Evolutionary conservation across 2,329 filamentous ascomycete genomes (phyloP), one percentile per base, ranked within the genome.

Genomic region (Teratosphaeria destructans): DNA sequence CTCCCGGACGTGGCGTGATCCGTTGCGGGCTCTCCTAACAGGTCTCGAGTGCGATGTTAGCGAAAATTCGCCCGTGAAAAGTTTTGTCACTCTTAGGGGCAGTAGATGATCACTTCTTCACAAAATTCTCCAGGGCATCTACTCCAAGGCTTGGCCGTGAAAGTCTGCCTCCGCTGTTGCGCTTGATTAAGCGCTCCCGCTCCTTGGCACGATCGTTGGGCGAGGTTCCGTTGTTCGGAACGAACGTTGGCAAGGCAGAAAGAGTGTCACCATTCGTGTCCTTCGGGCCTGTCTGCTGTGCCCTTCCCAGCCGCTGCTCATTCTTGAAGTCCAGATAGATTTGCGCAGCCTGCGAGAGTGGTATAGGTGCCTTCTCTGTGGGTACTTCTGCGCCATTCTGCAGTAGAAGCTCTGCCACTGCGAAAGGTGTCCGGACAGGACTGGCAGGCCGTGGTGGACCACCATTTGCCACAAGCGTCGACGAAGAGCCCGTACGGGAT

Each of bases 311-410:
- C 29, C 72, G 71, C 63, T 78, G 77, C 49, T 79, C 77, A n/a
- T 72, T 72, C 65, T 85, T 96, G 75, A 91, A 85, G 65, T 95
- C 91, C 55, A 97, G 79, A 68, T 96, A 99, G 37, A 88, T 74
- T 69, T 89, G 86, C 2, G 94, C 93, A 54, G 86, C 87, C 10
- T 84, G 80, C 61, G 90, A 91, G 11, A 99, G 81, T 0, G 91
- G 90, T 65, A 97, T 92, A 0, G 90, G 87, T 0, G 92, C 89
- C 61, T 88, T 79, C 2, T 84, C 78, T 1, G 78, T 71, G 0
- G 94, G 93, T 37, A 97, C 87, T 63, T 96, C 88, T 3, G 92
- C 92, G 16, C 94, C 94, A 69, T 99, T 97, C 68, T 97, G 95
- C 14, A 95, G 79, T 14, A 99, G 81, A 61, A 99, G 77, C 73